Evolutionary conservation across 768 basidiomycete species (phyloP).

Genomic region (Termitomyces sp.): DNA sequence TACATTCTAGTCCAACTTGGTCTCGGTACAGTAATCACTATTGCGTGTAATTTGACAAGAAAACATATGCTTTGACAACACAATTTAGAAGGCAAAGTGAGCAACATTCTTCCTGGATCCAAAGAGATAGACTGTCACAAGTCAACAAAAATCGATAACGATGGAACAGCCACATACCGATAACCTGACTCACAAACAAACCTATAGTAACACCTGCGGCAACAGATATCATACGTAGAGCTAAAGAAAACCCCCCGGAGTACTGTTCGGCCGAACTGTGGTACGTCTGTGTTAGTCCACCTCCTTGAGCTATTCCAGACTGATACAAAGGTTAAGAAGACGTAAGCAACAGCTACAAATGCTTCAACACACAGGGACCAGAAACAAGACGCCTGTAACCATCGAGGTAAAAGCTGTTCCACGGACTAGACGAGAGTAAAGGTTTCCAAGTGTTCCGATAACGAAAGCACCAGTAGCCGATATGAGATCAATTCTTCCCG

Average conservation of each 20-base stretch:
- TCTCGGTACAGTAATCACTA: slow-evolving; percentile 13
- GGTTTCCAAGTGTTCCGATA: slow-evolving; percentile 74
- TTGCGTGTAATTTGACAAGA: slow-evolving; percentile 2
- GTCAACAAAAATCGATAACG: neutral
- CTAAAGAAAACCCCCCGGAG: slow-evolving; percentile 73
- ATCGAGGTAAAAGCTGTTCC: slow-evolving; percentile 88
- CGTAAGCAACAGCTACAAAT: neutral
- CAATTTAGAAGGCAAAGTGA: slow-evolving; percentile 66
- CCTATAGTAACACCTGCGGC: slow-evolving; percentile 85
- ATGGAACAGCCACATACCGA: slow-evolving; percentile 28
- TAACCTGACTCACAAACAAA: slow-evolving; percentile 73
- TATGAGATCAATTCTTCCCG: slow-evolving; percentile 66
- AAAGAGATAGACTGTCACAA: slow-evolving; percentile 56
- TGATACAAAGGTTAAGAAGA: slow-evolving; percentile 23
- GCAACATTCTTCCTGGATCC: slow-evolving; percentile 69
- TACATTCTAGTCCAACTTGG: slow-evolving; percentile 18
- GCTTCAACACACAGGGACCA: slow-evolving; percentile 66
- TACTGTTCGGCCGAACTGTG: slow-evolving; percentile 61
- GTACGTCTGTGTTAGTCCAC: slow-evolving; percentile 60
- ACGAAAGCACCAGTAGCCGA: slow-evolving; percentile 76
- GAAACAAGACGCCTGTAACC: slow-evolving; percentile 90
- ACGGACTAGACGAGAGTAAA: slow-evolving; percentile 69
- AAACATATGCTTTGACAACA: neutral
- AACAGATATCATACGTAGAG: slow-evolving; percentile 78
- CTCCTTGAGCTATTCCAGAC: slow-evolving; percentile 75